Base-by-base conservation (phyloP, 192 early-diverging fungal species). In the Coemansia reversa region DNA sequence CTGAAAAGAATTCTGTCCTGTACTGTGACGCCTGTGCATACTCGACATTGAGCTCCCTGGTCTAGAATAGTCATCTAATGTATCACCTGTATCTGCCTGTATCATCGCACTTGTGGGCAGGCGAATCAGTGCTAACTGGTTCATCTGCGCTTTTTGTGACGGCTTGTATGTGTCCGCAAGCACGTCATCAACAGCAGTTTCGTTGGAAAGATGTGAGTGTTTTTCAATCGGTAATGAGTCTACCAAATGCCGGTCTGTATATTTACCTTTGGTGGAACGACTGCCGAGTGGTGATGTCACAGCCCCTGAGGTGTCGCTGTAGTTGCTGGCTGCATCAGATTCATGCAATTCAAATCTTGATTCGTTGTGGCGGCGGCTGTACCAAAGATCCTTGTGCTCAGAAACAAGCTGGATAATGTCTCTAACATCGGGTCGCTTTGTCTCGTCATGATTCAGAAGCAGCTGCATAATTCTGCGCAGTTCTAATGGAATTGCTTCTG, bases 271-370 rank as follows among this genome's bases (percentile, higher is more conserved):
- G 9, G 35, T 7, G 35, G 8, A 2, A 39, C 35, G 35, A 9
- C 9, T 39, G 4, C 35, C 9, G 8, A 11, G 35, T 39, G 35
- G 35, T 39, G 9, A 11, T 4, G 1, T 1, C 35, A 55, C 53
- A 24, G 27, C 27, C 5, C 53, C 25, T 1, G 53, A 27, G 27
- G 27, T 27, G 53, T 29, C n/a, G 53, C 27, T 29, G 24, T 32
- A 35, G 22, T n/a, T n/a, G 25, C 58, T 48, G 16, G 60, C 60
- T 47, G 60, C 52, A 18, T 79, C 71, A 24, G 65, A 70, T 22
- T 79, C 76, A 20, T 70, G 63, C 8, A 79, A 42, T 57, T 74
- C 71, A 18, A 79, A 79, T 19, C 70, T 48, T 11, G 76, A 70
- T 20, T 66, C 71, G 50, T 69, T 68, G 29, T 56, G 51, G 7